Evolutionary conservation across 2,329 filamentous ascomycete species (phyloP).

Genomic region (Talaromyces sp.): DNA sequence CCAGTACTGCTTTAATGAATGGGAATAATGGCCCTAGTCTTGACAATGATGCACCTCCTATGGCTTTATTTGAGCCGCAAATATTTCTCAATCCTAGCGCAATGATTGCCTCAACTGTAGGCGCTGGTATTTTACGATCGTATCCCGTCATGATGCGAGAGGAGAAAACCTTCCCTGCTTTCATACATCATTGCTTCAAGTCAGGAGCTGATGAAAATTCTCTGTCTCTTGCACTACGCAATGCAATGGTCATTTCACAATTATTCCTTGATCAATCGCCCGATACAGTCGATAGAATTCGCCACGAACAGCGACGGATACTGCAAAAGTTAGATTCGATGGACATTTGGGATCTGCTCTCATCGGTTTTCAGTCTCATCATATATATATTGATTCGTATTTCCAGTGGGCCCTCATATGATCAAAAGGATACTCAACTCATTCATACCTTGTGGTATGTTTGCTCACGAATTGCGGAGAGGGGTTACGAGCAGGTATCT

Average conservation of each 20-base stretch:
- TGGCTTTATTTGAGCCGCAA: not conserved
- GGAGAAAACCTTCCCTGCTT: not conserved
- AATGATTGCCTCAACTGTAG: not conserved
- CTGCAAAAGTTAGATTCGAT: no score
- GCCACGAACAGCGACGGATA: no score
- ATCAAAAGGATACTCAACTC: no score
- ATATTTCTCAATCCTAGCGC: not conserved
- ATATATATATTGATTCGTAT: no score
- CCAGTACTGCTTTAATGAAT: not conserved
- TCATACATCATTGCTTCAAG: not conserved
- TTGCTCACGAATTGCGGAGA: no score
- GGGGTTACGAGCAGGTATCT: no score
- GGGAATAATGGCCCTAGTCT: not conserved
- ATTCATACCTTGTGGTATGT: no score
- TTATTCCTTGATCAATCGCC: not conserved
- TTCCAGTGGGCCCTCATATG: no score
- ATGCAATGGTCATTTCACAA: not conserved
- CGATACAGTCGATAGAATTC: no score
- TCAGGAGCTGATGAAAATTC: not conserved
- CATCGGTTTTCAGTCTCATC: no score
- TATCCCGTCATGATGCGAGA: not conserved
- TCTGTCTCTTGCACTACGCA: not conserved
- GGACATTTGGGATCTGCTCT: no score
- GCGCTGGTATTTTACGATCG: not conserved
- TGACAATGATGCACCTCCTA: not conserved